These are phyloP conservation scores for Suhomyces emberorum DNA, from an alignment of 805 yeast species.

Conservation along the genomic window DNA sequence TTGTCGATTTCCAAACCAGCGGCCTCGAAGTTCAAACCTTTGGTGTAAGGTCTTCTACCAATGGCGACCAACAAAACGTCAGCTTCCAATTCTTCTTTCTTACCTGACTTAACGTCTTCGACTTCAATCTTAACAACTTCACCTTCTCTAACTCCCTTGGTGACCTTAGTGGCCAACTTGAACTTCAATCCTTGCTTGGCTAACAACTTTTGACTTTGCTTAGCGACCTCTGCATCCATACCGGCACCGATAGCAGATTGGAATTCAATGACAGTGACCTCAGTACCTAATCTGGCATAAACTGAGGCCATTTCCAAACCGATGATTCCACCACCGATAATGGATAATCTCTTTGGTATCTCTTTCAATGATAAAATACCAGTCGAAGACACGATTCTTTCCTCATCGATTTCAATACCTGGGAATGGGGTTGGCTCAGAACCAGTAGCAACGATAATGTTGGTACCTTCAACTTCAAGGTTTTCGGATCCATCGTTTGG, in stretches of 20 bases:
- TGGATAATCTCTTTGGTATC: constrained; percentile 85
- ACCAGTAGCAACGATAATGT: constrained; percentile 95
- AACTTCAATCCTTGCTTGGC: constrained; percentile 94
- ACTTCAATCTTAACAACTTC: constrained; percentile 82
- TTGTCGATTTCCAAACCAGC: constrained; percentile 89
- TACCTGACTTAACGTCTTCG: constrained; percentile 85
- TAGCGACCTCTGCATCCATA: constrained; percentile 95
- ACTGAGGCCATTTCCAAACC: constrained; percentile 99
- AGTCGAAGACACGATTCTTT: constrained; percentile 93
- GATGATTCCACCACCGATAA: constrained; percentile 99
- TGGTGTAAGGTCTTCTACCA: constrained; percentile 97
- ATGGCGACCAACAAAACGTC: constrained; percentile 95
- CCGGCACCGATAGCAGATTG: constrained; percentile 93
- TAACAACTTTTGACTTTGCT: constrained; percentile 82
- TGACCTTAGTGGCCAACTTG: constrained; percentile 88
- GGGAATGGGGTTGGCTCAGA: constrained; percentile 99
- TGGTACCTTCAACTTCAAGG: constrained; percentile 70
- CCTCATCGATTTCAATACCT: constrained; percentile 93
- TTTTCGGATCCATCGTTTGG: constrained; percentile 84
- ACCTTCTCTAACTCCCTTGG: constrained; percentile 83
- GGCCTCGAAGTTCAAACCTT: constrained; percentile 83
- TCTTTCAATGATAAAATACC: constrained; percentile 84
- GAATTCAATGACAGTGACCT: constrained; percentile 93
- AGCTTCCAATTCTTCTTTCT: constrained; percentile 74
- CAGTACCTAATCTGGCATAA: constrained; percentile 90